Evolutionary conservation across 1,139 yeast genomes (phyloP).

Genomic region (Debaryomycetaceae sp.): DNA sequence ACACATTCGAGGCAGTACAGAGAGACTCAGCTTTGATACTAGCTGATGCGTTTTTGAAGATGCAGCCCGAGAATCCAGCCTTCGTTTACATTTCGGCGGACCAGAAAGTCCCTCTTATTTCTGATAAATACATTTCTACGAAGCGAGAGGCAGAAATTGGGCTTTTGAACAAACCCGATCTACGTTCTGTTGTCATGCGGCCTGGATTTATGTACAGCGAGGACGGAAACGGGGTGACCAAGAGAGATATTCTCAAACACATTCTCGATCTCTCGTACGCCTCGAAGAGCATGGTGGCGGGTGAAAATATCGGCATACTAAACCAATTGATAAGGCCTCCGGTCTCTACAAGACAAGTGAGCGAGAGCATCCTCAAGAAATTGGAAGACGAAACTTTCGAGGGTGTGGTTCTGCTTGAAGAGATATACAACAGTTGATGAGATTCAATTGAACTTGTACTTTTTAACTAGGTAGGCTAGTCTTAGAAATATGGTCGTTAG

Average conservation of each 20-base stretch:
- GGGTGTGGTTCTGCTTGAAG: constrained; percentile 61
- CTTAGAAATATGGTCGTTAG: too few species aligned
- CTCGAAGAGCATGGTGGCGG: constrained; percentile 37
- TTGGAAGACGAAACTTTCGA: constrained; percentile 45
- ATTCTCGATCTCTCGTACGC: constrained; percentile 34
- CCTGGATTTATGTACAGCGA: constrained; percentile 89
- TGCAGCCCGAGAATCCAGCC: constrained; percentile 27
- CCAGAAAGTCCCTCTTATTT: constrained; percentile 61
- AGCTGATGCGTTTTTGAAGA: constrained; percentile 52
- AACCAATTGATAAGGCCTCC: constrained; percentile 58
- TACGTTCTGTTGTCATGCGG: constrained; percentile 63
- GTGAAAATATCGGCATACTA: constrained; percentile 26
- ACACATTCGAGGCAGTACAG: constrained; percentile 62
- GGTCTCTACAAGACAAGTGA: constrained; percentile 67
- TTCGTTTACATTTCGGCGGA: constrained; percentile 85
- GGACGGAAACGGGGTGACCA: constrained; percentile 25
- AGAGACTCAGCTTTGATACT: constrained; percentile 65
- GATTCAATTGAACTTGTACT: not conserved
- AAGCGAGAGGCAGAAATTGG: constrained; percentile 75
- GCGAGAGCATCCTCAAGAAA: constrained; percentile 53
- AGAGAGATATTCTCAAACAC: constrained; percentile 27
- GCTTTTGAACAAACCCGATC: constrained; percentile 36
- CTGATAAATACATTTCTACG: constrained; percentile 65
- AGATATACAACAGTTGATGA: constrained; percentile 21
- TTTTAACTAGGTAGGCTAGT: too few species aligned